A percentile compares a stretch with the other conserved stretches of the same genome.
These are phyloP conservation scores for Dalbergia oliveri DNA, from an alignment of 306 rosid genomes.

Conservation along the genomic window DNA sequence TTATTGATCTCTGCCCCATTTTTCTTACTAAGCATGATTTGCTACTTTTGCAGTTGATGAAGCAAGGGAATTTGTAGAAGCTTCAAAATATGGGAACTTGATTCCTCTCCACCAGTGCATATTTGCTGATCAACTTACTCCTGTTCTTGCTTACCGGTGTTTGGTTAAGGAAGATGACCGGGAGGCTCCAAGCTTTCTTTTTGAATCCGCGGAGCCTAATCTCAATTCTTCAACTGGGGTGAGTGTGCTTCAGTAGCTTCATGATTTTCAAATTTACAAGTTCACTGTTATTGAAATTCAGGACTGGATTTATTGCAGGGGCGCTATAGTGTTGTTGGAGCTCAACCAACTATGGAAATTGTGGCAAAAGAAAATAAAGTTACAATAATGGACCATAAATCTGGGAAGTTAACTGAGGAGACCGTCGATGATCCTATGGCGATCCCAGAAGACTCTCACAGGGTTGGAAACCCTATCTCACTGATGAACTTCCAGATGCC, in stretches of 20 bases:
- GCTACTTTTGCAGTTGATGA: constrained; percentile 49
- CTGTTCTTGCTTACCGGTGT: constrained; percentile 76
- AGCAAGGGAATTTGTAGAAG: constrained; percentile 61
- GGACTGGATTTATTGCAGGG: constrained; percentile 64
- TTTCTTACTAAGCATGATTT: neutral
- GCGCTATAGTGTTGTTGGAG: constrained; percentile 82
- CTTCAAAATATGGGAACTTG: constrained; percentile 67
- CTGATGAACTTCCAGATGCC: constrained; percentile 74
- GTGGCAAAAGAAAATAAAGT: constrained; percentile 83
- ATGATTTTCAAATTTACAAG: constrained; percentile 22
- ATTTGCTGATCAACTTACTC: constrained; percentile 85
- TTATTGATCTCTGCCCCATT: neutral
- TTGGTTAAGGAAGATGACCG: constrained; percentile 75
- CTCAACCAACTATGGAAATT: constrained; percentile 79
- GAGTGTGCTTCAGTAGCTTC: constrained; percentile 24
- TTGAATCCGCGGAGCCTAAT: constrained; percentile 80
- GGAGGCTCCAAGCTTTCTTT: constrained; percentile 89
- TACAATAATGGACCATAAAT: constrained; percentile 70
- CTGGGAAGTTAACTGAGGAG: constrained; percentile 61
- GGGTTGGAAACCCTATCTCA: constrained; percentile 70
- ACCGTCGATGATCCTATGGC: constrained; percentile 73
- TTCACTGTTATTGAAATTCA: neutral
- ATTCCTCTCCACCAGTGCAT: constrained; percentile 70
- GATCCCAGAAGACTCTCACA: constrained; percentile 65
- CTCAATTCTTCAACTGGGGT: constrained; percentile 45